Evolutionary conservation across 2,329 filamentous ascomycete species (phyloP), one percentile per base, ranked within the genome.

Genomic region (Raffaelea deltoideospora): DNA sequence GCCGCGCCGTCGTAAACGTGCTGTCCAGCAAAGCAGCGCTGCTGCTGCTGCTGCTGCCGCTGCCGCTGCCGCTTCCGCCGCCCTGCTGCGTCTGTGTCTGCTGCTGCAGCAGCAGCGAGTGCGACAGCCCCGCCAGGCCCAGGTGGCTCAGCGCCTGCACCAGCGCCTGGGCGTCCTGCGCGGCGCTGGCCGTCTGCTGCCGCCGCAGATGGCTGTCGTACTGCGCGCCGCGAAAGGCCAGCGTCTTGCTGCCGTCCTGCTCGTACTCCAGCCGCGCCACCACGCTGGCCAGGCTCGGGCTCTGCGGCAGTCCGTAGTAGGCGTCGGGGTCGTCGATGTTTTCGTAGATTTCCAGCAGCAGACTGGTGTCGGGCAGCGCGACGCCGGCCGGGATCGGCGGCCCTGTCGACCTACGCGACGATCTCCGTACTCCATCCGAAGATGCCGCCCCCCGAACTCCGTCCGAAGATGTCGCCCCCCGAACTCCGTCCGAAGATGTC

Each of bases 321-420:
- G 86, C 79, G 54, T 99, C 90, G 2, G 87, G 88, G 49, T 99
- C 92, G 50, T 95, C 87, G 33, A 98, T 81, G 42, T 84, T 88
- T 51, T 84, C 80, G 53, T 90, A 98, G 3, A 98, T 87, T 1
- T 71, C 64, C 31, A 94, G 66, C 11, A 96, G 63, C 1, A 92
- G 65, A 22, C 82, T 73, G 4, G 71, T 67, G 3, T 55, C 53
- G 1, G 55, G 53, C 2, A 44, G 31, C 1, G 68, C 59, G 45
- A 34, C 40, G 3, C 26, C 15, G 4, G 61, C 64, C n/a, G n/a
- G n/a, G n/a, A n/a, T n/a, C n/a, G n/a, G n/a, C n/a, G n/a, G n/a
- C n/a, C n/a, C n/a, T n/a, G n/a, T n/a, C n/a, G n/a, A n/a, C n/a
- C n/a, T n/a, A n/a, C n/a, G n/a, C n/a, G n/a, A n/a, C n/a, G n/a